These are phyloP conservation scores for Solanum tacnaense DNA, from an alignment of 257 asterid genomes.

Conservation along the genomic window DNA sequence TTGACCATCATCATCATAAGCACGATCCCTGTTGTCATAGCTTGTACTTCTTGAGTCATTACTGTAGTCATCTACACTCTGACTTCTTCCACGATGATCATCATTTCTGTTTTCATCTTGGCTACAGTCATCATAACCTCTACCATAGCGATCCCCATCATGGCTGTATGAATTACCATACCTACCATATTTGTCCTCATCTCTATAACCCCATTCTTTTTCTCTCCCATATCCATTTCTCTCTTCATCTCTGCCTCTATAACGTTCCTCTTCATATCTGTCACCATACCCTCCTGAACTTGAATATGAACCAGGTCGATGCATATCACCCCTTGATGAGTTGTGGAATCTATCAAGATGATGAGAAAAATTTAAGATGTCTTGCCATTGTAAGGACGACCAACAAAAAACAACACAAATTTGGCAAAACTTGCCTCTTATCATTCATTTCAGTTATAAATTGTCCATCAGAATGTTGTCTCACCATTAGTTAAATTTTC, in stretches of 20 bases:
- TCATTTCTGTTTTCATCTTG: constrained; percentile 63
- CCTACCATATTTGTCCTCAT: constrained; percentile 66
- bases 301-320: constrained; percentile 56
- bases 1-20: constrained; percentile 75
- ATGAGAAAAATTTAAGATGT: not conserved
- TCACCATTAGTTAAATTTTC: not conserved
- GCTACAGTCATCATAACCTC: constrained; percentile 64
- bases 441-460: not conserved
- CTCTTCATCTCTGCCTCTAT: constrained; percentile 69
- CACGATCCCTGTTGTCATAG: constrained; percentile 49
- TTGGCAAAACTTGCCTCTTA: not conserved
- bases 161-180: constrained; percentile 59
- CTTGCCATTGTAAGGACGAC: not conserved
- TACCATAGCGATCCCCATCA: constrained; percentile 57
- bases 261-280: constrained; percentile 62
- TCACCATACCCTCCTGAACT: constrained; percentile 55
- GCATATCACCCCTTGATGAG: constrained; percentile 51
- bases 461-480: not conserved
- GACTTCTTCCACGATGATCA: constrained; percentile 62
- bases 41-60: constrained; percentile 82
- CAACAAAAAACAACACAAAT: not conserved
- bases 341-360: constrained; percentile 46
- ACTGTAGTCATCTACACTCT: constrained; percentile 37
- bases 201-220: constrained; percentile 59
- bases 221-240: constrained; percentile 74